Evolutionary conservation across 2,329 filamentous ascomycete genomes (phyloP).

Genomic region (Teratosphaeria nubilosa): DNA sequence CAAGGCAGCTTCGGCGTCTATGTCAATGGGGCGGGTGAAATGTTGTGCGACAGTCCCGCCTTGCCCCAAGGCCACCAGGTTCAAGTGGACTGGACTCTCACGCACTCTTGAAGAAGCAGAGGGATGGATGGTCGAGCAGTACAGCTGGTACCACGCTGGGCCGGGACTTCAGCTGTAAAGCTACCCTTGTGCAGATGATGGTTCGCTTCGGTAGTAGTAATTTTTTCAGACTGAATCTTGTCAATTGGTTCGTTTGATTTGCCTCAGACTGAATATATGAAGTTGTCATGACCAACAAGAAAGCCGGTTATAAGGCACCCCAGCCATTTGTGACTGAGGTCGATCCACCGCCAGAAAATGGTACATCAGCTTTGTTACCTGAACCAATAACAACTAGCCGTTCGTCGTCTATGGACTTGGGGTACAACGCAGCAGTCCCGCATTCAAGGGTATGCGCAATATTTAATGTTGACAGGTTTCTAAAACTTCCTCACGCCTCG

Average conservation of each 20-base stretch:
- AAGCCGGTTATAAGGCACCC: too few relatives aligned
- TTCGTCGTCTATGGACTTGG: neutral
- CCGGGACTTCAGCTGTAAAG: neutral
- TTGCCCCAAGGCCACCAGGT: neutral
- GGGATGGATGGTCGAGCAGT: neutral
- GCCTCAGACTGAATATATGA: too few relatives aligned
- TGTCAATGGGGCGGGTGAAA: neutral
- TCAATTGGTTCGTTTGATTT: too few relatives aligned
- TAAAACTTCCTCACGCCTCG: neutral
- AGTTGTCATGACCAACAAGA: too few relatives aligned
- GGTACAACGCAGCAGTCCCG: neutral
- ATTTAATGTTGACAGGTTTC: neutral
- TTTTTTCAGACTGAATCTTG: neutral
- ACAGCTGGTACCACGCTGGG: neutral
- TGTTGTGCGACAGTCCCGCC: neutral
- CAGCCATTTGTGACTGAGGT: too few relatives aligned
- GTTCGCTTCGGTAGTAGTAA: neutral
- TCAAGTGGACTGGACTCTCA: neutral
- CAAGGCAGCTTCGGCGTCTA: neutral
- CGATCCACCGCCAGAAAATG: too few relatives aligned
- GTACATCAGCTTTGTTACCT: neutral
- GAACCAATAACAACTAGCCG: neutral
- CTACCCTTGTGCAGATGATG: neutral
- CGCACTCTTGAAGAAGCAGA: neutral
- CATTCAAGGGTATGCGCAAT: neutral